A percentile compares a stretch with the other conserved stretches of the same genome.
These are phyloP conservation scores for Xerocomus amazonicus DNA, from an alignment of 1,284 basidiomycete species.

Conservation along the genomic window DNA sequence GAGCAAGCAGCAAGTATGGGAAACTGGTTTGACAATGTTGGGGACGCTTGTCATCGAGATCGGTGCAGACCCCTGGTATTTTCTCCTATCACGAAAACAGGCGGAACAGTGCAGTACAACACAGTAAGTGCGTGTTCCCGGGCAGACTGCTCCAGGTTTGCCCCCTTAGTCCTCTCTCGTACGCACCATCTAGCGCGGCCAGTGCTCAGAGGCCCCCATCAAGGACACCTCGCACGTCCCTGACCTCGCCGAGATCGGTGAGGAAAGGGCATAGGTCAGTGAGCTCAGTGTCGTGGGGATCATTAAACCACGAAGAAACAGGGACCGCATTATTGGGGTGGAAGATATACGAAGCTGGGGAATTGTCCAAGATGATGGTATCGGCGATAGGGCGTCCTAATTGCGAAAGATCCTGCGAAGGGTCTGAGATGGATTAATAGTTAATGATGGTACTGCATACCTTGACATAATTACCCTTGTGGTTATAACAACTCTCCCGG, in stretches of 20 bases:
- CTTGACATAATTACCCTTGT: conserved; percentile 99
- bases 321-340: conserved; percentile 99
- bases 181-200: conserved; percentile 19
- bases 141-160: conserved; percentile 15
- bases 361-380: conserved; percentile 98
- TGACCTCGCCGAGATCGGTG: conserved; percentile 78
- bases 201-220: conserved; percentile 68
- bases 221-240: conserved; percentile 90
- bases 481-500: conserved; percentile 98
- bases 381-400: conserved; percentile 90
- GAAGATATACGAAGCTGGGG: conserved; percentile 98
- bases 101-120: conserved; percentile 29
- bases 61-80: conserved; percentile 28
- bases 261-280: conserved; percentile 95
- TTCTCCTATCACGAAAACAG: conserved; percentile 32
- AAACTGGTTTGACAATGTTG: not conserved
- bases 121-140: conserved; percentile 25
- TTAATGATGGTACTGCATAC: conserved; percentile 38
- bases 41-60: conserved; percentile 17
- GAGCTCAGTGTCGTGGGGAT: conserved; percentile 95
- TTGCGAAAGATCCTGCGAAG: conserved; percentile 86
- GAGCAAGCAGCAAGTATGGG: conserved; percentile 1
- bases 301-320: conserved; percentile 99
- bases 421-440: conserved; percentile 11
- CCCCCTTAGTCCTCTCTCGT: conserved; percentile 16